These are phyloP conservation scores for Aureoboletus auriporus DNA, from an alignment of 768 basidiomycete species.

Conservation along the genomic window DNA sequence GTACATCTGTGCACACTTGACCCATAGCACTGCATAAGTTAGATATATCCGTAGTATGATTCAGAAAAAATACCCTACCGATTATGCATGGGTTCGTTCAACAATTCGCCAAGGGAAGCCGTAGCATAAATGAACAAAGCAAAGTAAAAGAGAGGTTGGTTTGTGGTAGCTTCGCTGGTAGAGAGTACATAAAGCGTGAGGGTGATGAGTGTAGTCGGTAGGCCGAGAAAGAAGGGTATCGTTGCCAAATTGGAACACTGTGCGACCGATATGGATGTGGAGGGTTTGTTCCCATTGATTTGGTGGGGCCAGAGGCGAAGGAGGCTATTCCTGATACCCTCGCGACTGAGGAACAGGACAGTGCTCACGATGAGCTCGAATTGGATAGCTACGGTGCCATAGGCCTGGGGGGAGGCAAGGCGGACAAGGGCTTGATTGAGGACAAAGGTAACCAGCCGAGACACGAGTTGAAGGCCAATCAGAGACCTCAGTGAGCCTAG, in stretches of 20 bases:
- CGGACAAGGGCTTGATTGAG: conserved; percentile 88
- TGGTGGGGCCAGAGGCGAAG: conserved; percentile 48
- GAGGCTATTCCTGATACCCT: conserved; percentile 85
- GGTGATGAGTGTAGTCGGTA: conserved; percentile 57
- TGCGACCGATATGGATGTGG: conserved; percentile 5
- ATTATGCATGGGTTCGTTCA: conserved; percentile 82
- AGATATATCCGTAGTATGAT: conserved; percentile 1
- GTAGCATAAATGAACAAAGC: conserved; percentile 69
- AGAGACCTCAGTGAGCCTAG: conserved; percentile 56
- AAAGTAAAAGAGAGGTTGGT: conserved; percentile 60
- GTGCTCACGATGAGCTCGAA: conserved; percentile 90
- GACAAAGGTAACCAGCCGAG: conserved; percentile 79
- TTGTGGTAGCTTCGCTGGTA: conserved; percentile 49
- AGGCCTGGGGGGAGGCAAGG: conserved; percentile 77
- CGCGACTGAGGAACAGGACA: conserved; percentile 88
- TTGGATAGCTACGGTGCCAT: conserved; percentile 89
- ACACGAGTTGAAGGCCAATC: conserved; percentile 81
- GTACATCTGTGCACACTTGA: conserved; percentile 59
- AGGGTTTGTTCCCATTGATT: not conserved
- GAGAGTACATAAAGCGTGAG: conserved; percentile 49
- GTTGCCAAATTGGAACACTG: conserved; percentile 46
- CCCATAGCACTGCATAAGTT: conserved; percentile 56
- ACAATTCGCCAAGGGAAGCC: conserved; percentile 73
- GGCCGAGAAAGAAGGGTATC: conserved; percentile 65
- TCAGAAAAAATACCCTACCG: conserved; percentile 37